Evolutionary conservation across 345 rosid species (phyloP), one percentile per base, ranked within the genome.

Genomic region (Acer yangbiense): DNA sequence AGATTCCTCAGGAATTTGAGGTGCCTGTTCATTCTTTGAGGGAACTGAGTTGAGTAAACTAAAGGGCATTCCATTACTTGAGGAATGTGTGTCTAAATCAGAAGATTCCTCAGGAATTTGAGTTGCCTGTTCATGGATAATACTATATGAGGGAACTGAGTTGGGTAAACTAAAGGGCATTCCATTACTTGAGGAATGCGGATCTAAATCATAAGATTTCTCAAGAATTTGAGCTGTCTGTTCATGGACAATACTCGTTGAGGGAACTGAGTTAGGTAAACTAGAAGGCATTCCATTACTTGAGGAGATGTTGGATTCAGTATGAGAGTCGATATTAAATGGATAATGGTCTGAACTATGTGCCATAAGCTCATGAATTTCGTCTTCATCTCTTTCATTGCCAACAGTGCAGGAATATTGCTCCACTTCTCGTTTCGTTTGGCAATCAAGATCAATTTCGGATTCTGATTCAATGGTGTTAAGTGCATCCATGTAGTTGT

Each of bases 391-490:
- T 71, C 70, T 83, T 68, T 77, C 74, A 77, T 74, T 43, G 17
- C 71, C 62, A 74, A 75, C 73, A 35, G 50, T 68, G 18, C 81
- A 32, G 32, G 68, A 81, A 78, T 32, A 77, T 67, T 77, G 87
- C 79, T 77, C 73, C 76, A 79, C 83, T 77, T 84, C 89, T 74
- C 48, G 84, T 84, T 88, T 89, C 14, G 86, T 87, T 79, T 80
- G 87, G 77, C 72, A 88, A 76, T 86, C 92, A 32, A 77, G 61
- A 71, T 89, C 90, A 69, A 23, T 83, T 78, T 89, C 95, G 23
- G 91, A 92, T 89, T 91, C 99, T 1, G 91, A 84, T 76, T 96
- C 97, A 35, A 96, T 89, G 16, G 89, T 88, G 81, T 93, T 92
- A 72, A 91, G 94, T 20, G 98, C 98, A 87, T 95, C 99, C 88